Conservation (phyloP, 805 yeast species). For the Saccharomyces cerevisiae region DNA sequence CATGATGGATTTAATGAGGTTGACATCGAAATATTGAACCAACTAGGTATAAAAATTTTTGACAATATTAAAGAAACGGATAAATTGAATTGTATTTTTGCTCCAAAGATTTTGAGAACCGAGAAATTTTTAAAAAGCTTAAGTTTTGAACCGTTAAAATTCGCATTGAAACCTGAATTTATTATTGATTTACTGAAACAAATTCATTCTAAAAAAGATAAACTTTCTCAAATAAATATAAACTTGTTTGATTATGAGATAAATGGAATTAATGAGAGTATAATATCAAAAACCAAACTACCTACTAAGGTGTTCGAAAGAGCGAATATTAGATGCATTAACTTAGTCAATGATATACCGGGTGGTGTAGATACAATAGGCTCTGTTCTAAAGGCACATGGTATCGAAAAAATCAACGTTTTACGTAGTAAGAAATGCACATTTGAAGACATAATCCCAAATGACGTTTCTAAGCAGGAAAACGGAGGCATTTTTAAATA, state of each 20-base stretch:
- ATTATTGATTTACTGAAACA: conserved; percentile 39
- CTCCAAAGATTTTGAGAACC: conserved; percentile 78
- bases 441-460: conserved; percentile 9
- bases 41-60: conserved; percentile 50
- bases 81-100: conserved; percentile 48
- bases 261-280: conserved; percentile 27
- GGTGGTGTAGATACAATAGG: conserved; percentile 24
- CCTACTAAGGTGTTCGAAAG: conserved; percentile 22
- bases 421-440: conserved; percentile 15
- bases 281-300: conserved; percentile 11
- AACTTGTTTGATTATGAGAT: conserved; percentile 26
- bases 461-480: not conserved
- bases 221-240: conserved; percentile 8
- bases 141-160: conserved; percentile 42
- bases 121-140: conserved; percentile 75
- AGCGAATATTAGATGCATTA: conserved; percentile 14
- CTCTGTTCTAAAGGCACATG: conserved; percentile 22
- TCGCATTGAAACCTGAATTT: conserved; percentile 49
- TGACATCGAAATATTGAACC: conserved; percentile 37
- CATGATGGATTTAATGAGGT: conserved; percentile 38
- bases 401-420: conserved; percentile 17
- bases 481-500: conserved; percentile 5
- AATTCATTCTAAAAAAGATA: conserved; percentile 7
- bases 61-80: conserved; percentile 20
- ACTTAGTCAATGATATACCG: conserved; percentile 21